phyloP scores from a whole-genome alignment of 371 early-diverging fungal species.

The Mucor indicus region DNA sequence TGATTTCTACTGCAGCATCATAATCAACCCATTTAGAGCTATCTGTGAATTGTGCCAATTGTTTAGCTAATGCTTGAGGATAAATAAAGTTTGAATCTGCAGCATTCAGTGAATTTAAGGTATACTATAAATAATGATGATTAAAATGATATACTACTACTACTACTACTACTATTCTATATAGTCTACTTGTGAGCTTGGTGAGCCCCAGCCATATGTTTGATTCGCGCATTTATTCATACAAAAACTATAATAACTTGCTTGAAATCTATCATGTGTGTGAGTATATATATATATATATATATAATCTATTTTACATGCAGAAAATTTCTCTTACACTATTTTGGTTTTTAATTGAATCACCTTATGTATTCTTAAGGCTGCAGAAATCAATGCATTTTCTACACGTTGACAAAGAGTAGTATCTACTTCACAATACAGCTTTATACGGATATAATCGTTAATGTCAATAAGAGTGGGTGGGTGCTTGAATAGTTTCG shows the following conservation, averaged over 20 bases:
- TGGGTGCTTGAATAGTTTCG: too few species aligned
- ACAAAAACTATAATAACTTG: constrained; percentile 40
- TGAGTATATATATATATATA: too few species aligned
- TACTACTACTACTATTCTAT: too few species aligned
- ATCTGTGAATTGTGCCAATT: constrained; percentile 18
- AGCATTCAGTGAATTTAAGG: constrained; percentile 9
- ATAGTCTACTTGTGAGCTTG: constrained; percentile 37
- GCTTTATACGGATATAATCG: constrained; percentile 13
- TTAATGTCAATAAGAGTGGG: too few species aligned
- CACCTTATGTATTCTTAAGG: constrained; percentile 16
- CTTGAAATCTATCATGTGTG: too few species aligned
- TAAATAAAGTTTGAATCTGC: constrained; percentile 36
- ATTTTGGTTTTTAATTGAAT: constrained; percentile 22
- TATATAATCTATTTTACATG: too few species aligned
- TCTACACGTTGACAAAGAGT: constrained; percentile 22
- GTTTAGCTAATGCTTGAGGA: constrained; percentile 36
- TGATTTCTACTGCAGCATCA: constrained; percentile 26
- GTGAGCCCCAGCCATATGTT: constrained; percentile 31
- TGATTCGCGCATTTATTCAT: constrained; percentile 23
- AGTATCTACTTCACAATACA: constrained; percentile 19
- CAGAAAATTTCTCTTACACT: too few species aligned
- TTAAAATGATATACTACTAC: too few species aligned
- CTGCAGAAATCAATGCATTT: constrained; percentile 15
- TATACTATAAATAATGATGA: constrained; percentile 18
- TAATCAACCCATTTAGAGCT: constrained; percentile 22